Conservation (phyloP, 495 filamentous ascomycete genomes). For the Lasiosphaeris hirsuta region DNA sequence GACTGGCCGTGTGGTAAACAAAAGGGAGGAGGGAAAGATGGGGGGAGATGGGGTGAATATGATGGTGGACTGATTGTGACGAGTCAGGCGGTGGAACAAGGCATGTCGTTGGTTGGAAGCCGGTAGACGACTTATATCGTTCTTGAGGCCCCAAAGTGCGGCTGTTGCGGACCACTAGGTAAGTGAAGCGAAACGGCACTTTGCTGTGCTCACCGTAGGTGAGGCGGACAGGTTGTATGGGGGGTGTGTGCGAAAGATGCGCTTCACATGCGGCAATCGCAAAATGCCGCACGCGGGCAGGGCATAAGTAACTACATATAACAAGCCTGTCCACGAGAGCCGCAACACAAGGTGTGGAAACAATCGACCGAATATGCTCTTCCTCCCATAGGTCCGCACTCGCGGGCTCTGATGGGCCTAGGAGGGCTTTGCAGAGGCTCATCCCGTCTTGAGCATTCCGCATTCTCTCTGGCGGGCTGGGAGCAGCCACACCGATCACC, state of each 20-base stretch:
- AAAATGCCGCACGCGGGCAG: background rate
- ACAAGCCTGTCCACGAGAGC: background rate
- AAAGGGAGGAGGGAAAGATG: too few species aligned
- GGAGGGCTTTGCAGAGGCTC: too few species aligned
- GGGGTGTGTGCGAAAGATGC: constrained; percentile 3
- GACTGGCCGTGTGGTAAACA: too few species aligned
- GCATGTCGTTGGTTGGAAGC: background rate
- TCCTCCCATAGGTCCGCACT: background rate
- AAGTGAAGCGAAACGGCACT: constrained; percentile 13
- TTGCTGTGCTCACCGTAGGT: constrained; percentile 14
- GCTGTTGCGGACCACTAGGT: background rate
- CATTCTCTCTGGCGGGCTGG: too few species aligned
- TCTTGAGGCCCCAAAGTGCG: background rate
- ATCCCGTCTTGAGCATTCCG: too few species aligned
- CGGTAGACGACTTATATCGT: background rate
- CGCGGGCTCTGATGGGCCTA: too few species aligned
- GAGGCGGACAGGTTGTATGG: constrained; percentile 10
- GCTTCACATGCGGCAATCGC: background rate
- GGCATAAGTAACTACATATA: background rate
- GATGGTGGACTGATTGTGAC: background rate
- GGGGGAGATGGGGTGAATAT: background rate
- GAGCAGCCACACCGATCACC: background rate
- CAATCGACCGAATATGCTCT: background rate
- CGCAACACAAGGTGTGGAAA: background rate
- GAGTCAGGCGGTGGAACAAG: background rate